Evolutionary conservation across 1,139 yeast species (phyloP), one percentile per base, ranked within the genome.

Genomic region (Pichia sp.): DNA sequence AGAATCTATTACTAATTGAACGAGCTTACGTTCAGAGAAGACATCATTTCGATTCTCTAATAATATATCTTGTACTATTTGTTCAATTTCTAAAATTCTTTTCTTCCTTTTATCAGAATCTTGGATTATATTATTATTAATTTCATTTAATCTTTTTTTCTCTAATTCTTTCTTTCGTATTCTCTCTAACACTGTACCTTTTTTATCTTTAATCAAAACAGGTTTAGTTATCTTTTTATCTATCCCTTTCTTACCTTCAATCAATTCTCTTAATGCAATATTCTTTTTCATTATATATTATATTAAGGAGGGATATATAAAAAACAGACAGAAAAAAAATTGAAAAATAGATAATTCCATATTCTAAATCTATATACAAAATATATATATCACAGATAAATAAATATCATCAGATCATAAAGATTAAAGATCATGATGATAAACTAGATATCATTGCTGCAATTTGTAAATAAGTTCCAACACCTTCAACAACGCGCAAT

Each of bases 401-500:
- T 18, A 18, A 18, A 18, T 18, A 18, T 18, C 18, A 18, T 18
- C 18, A 18, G 18, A 18, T 18, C 18, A 18, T 18, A 18, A 18
- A 18, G 18, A 18, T 18, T 18, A 18, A 18, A 18, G 18, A 18
- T 18, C 18, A 18, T 18, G 18, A 18, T 18, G 18, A 18, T 18
- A 18, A 18, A 18, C 18, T 36, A 5, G 39, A 36, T 26, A 36
- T 10, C 39, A 36, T 36, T 3, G 39, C 26, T 9, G 28, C 34
- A 54, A 92, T 68, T 64, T 92, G 99, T 54, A 92, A 69, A 62
- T 84, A 86, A 0, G 95, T 82, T 8, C 88, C 79, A 2, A 94
- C 95, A 51, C 99, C 99, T 66, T 92, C 98, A 50, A 92, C 73
- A 5, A 92, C 83, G 55, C 96, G 73, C 92, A 92, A 83, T 62